Conservation (phyloP, 441 rosid genomes). For the Mallotus repandus region DNA sequence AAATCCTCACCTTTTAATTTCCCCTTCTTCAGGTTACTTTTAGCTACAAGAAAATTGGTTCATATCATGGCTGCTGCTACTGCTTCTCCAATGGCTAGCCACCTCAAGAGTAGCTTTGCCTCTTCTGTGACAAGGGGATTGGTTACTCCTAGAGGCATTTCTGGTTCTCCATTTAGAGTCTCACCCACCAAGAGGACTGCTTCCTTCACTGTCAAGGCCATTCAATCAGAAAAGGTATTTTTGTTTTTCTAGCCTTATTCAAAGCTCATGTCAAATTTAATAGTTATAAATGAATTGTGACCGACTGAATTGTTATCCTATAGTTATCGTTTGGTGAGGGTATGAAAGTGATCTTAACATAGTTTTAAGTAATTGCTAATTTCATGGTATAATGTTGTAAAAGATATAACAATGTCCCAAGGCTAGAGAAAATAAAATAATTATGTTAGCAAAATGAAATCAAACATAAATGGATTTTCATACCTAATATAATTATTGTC, state of each 20-base stretch:
- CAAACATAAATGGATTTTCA: too few relatives aligned
- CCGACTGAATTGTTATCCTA: neutral
- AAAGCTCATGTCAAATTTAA: too few relatives aligned
- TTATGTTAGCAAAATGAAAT: too few relatives aligned
- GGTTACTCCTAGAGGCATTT: constrained; percentile 58
- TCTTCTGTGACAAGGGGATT: constrained; percentile 46
- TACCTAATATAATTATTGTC: too few relatives aligned
- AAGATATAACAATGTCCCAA: too few relatives aligned
- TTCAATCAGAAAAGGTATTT: constrained; percentile 71
- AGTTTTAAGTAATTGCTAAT: too few relatives aligned
- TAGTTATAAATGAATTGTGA: too few relatives aligned
- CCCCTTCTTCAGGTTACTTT: constrained; percentile 6
- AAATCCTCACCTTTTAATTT: constrained; percentile 8
- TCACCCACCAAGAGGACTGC: constrained; percentile 48
- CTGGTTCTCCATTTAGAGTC: constrained; percentile 59
- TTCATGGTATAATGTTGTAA: too few relatives aligned
- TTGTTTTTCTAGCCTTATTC: neutral
- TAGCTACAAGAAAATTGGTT: constrained; percentile 12
- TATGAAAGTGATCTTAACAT: neutral
- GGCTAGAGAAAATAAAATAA: too few relatives aligned
- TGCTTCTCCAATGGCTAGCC: constrained; percentile 92
- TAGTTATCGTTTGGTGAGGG: neutral
- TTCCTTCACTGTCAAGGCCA: constrained; percentile 67
- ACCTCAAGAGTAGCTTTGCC: constrained; percentile 72
- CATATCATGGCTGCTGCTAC: constrained; percentile 47